Percentiles rank a stretch among this genome's conserved stretches.
These are phyloP conservation scores for Porphyra umbilicalis DNA, from an alignment of 31 red algal species.

Conservation along the genomic window DNA sequence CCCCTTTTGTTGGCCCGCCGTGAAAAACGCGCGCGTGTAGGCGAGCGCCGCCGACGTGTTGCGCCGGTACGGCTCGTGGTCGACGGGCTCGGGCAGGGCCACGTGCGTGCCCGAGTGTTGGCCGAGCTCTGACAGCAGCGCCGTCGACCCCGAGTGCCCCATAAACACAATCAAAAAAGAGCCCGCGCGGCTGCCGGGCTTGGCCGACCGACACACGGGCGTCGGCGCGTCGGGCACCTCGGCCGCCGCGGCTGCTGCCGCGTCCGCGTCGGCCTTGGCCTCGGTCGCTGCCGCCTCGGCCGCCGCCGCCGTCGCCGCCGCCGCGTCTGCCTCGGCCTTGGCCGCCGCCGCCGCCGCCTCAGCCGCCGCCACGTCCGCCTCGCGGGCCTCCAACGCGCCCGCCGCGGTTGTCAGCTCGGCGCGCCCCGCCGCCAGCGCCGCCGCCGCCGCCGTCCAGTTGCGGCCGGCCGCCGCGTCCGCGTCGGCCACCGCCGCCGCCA, in stretches of 20 bases:
- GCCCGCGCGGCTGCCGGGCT: slow-evolving; percentile 5
- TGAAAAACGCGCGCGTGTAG: slow-evolving; percentile 51
- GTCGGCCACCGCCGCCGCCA: not conserved
- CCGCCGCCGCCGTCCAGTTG: not conserved
- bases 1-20: slow-evolving; percentile 19
- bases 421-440: not conserved
- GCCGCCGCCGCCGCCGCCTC: not conserved
- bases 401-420: not conserved
- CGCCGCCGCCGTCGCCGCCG: not conserved
- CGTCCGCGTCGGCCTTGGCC: not conserved
- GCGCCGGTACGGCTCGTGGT: slow-evolving; percentile 27
- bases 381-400: not conserved
- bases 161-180: slow-evolving; percentile 74
- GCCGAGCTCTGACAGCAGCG: slow-evolving; percentile 43
- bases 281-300: not conserved
- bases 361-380: not conserved
- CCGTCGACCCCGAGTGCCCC: slow-evolving; percentile 75
- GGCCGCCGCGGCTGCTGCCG: not conserved
- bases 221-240: not conserved
- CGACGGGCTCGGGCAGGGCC: slow-evolving; percentile 45
- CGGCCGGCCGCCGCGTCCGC: not conserved
- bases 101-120: slow-evolving; percentile 30
- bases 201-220: not conserved
- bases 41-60: slow-evolving; percentile 52
- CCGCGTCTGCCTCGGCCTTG: not conserved